Percentiles rank a stretch among this genome's conserved stretches.
phyloP scores from a whole-genome alignment of 805 yeast species.

The Yarrowia keelungensis region DNA sequence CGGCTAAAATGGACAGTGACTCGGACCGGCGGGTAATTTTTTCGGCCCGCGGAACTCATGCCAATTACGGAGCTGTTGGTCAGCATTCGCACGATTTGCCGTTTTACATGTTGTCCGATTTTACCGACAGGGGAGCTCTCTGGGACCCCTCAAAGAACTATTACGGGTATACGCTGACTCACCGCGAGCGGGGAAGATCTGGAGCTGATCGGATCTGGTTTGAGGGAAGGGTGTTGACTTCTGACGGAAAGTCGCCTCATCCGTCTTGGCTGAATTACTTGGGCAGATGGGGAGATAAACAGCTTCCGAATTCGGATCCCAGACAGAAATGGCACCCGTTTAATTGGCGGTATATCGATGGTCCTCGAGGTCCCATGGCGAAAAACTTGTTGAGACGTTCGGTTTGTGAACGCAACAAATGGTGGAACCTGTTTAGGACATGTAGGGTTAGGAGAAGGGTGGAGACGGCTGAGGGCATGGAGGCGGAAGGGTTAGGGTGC shows the following conservation, averaged over 20 bases:
- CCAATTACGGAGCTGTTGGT: constrained; percentile 94
- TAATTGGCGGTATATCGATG: constrained; percentile 90
- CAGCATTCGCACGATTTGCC: constrained; percentile 97
- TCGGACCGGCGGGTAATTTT: constrained; percentile 74
- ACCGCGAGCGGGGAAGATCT: constrained; percentile 3
- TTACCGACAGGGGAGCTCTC: constrained; percentile 91
- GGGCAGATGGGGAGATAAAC: constrained; percentile 93
- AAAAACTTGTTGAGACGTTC: constrained; percentile 73
- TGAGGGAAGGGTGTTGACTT: constrained; percentile 51
- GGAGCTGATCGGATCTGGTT: constrained; percentile 24
- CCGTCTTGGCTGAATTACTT: constrained; percentile 79
- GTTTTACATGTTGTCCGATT: constrained; percentile 86
- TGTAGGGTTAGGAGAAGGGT: constrained; percentile 79
- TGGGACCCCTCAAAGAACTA: constrained; percentile 93
- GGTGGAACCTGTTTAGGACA: constrained; percentile 90
- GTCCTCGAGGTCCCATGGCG: constrained; percentile 88
- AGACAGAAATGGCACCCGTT: constrained; percentile 87
- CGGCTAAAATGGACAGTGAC: constrained; percentile 65
- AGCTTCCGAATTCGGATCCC: constrained; percentile 68
- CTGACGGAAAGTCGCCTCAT: constrained; percentile 54
- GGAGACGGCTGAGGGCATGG: constrained; percentile 86
- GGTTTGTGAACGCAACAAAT: constrained; percentile 83
- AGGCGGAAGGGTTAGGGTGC: constrained; percentile 85
- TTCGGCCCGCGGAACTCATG: constrained; percentile 96
- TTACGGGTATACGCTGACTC: constrained; percentile 77